Base-by-base conservation (phyloP, 179 eudicot species). In the Beta macrorhiza region DNA sequence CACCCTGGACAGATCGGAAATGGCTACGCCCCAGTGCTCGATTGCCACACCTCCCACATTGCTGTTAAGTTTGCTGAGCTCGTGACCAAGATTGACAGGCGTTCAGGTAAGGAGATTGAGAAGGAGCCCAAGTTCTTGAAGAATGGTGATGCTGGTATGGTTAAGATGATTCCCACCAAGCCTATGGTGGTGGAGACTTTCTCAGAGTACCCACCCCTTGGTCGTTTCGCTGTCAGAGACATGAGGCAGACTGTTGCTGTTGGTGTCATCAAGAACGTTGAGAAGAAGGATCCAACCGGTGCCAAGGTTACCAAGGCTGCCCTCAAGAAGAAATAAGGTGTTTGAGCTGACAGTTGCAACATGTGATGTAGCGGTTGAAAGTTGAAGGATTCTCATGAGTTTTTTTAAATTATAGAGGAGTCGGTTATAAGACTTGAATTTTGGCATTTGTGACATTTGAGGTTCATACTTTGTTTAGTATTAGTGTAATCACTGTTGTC, bases 101-200 rank as follows among this genome's bases (percentile, higher is more conserved):
- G 80, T 47, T 78, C 80, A 3, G 80, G 80, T 53, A 78, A 78
- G 80, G 80, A 78, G 63, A 47, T 78, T 5, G 80, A 78, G 80
- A 78, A 78, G 80, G 80, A 78, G 74, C 80, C 80, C 32, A 78
- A 78, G 80, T 78, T 78, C 80, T 55, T 78, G 80, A 78, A 78
- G 80, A 78, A 78, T 11, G 80, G 80, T 12, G 80, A 78, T 53
- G 80, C 80, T 0, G 80, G 80, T 78, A 51, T 78, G 32, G 74
- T 78, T 12, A 78, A 78, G 80, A 78, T 78, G 80, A 53, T 78
- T 78, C 80, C 80, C 62, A 78, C 80, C 80, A 78, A 78, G 74
- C 80, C 80, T 19, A 78, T 78, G 80, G 80, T 78, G 32, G 80
- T 78, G 80, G 80, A 78, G 74, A 78, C 80, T n/a, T 78, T 78